A percentile compares a stretch with the other conserved stretches of the same genome.
phyloP scores from a whole-genome alignment of 148 eudicot species.

The Silene latifolia region DNA sequence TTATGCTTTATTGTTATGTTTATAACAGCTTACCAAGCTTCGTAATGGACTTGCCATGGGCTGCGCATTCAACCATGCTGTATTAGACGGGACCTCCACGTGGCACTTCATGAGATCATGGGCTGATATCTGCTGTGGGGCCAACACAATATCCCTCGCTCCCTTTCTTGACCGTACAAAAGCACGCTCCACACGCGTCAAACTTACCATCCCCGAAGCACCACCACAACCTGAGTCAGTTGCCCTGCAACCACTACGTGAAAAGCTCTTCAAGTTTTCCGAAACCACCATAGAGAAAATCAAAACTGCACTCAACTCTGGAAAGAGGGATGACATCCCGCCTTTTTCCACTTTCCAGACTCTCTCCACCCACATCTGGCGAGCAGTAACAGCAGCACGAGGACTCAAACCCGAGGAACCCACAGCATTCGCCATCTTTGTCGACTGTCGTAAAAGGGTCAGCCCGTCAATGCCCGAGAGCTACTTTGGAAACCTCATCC shows the following conservation, averaged over 20 bases:
- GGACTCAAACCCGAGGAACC: constrained; percentile 65
- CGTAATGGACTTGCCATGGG: constrained; percentile 83
- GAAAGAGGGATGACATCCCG: background rate
- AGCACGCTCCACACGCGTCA: constrained; percentile 73
- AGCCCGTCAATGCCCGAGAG: constrained; percentile 90
- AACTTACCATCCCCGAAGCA: constrained; percentile 64
- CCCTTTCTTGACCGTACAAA: constrained; percentile 85
- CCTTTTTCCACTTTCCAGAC: constrained; percentile 81
- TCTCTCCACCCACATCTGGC: constrained; percentile 83
- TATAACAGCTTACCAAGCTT: constrained; percentile 73
- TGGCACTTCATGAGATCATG: constrained; percentile 98
- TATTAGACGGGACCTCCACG: constrained; percentile 86
- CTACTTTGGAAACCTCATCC: constrained; percentile 93
- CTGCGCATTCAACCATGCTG: constrained; percentile 87
- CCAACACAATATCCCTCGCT: constrained; percentile 38
- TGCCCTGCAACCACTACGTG: constrained; percentile 45
- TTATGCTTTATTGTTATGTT: background rate
- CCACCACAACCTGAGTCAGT: constrained; percentile 29
- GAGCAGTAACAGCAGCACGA: constrained; percentile 71
- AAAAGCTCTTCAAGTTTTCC: constrained; percentile 68
- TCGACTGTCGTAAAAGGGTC: constrained; percentile 76
- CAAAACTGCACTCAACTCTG: constrained; percentile 48
- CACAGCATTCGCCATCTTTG: constrained; percentile 81
- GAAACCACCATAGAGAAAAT: constrained; percentile 60
- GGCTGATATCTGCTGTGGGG: constrained; percentile 72